Conservation (phyloP, 805 yeast species). For the Metschnikowia matae region DNA sequence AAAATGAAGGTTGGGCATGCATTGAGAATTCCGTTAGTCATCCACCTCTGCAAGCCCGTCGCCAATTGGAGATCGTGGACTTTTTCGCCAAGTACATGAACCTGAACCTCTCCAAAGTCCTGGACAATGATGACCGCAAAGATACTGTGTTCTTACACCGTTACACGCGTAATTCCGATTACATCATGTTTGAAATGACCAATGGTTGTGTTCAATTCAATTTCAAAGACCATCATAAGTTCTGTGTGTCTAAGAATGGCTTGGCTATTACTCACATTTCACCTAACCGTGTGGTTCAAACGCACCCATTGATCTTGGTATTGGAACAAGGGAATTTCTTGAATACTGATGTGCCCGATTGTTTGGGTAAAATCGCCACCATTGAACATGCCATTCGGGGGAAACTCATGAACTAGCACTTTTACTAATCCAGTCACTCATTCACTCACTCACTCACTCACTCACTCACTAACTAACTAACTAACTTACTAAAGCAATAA, state of each 20-base stretch:
- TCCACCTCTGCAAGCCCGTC: slow-evolving; percentile 49
- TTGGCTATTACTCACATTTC: slow-evolving; percentile 75
- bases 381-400: slow-evolving; percentile 61
- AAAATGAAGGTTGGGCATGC: slow-evolving; percentile 44
- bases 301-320: slow-evolving; percentile 50
- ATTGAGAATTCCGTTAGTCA: slow-evolving; percentile 40
- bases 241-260: slow-evolving; percentile 75
- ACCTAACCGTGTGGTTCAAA: slow-evolving; percentile 66
- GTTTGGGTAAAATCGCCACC: slow-evolving; percentile 35
- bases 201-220: slow-evolving; percentile 92
- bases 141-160: slow-evolving; percentile 77
- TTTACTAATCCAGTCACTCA: too few species aligned
- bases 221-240: slow-evolving; percentile 90
- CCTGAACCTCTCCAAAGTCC: slow-evolving; percentile 77
- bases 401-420: slow-evolving; percentile 10
- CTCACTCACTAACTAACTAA: too few species aligned
- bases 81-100: slow-evolving; percentile 91
- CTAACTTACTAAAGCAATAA: too few species aligned
- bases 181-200: slow-evolving; percentile 88
- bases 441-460: too few species aligned
- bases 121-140: slow-evolving; percentile 57
- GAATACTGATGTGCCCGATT: slow-evolving; percentile 37
- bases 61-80: slow-evolving; percentile 80
- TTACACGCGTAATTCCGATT: slow-evolving; percentile 72
- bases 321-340: slow-evolving; percentile 43